Evolutionary conservation across 768 basidiomycete species (phyloP).

Genomic region (Boletus vinaceobasis): DNA sequence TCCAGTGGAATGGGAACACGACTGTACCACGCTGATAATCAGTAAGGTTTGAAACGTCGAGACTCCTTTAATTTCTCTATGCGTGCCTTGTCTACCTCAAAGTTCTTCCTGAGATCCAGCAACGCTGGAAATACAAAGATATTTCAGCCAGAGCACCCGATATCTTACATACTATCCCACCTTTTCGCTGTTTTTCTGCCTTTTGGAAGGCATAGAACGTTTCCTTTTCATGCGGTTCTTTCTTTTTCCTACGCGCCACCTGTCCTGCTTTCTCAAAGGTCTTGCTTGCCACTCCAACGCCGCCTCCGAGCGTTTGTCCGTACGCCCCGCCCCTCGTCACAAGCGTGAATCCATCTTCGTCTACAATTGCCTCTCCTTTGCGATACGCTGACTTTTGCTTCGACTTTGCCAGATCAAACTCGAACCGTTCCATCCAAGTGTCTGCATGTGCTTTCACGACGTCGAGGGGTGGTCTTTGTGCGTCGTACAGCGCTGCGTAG

Average conservation of each 20-base stretch:
- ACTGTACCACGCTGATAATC: constrained; percentile 15
- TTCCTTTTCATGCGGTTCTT: constrained; percentile 64
- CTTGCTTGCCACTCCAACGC: constrained; percentile 63
- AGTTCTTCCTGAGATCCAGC: constrained; percentile 65
- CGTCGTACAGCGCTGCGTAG: constrained; percentile 60
- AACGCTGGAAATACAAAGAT: constrained; percentile 38
- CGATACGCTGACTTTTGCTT: constrained; percentile 63
- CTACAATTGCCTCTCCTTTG: constrained; percentile 86
- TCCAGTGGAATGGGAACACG: not conserved
- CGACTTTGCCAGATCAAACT: constrained; percentile 53
- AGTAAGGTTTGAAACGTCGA: constrained; percentile 87
- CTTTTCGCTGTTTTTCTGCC: constrained; percentile 82
- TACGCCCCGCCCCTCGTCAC: constrained; percentile 92
- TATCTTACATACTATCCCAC: constrained; percentile 37
- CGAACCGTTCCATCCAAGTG: constrained; percentile 71
- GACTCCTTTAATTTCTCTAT: constrained; percentile 53
- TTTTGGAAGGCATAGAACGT: constrained; percentile 90
- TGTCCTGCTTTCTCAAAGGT: constrained; percentile 40
- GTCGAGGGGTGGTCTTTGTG: constrained; percentile 74
- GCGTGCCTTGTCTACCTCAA: constrained; percentile 81
- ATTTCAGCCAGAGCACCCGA: not conserved
- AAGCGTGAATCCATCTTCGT: constrained; percentile 93
- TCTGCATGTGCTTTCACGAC: constrained; percentile 77
- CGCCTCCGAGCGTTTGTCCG: constrained; percentile 84
- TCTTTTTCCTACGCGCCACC: constrained; percentile 44